Evolutionary conservation across 495 filamentous ascomycete species (phyloP), one percentile per base, ranked within the genome.

Genomic region (Cairneyella variabilis): DNA sequence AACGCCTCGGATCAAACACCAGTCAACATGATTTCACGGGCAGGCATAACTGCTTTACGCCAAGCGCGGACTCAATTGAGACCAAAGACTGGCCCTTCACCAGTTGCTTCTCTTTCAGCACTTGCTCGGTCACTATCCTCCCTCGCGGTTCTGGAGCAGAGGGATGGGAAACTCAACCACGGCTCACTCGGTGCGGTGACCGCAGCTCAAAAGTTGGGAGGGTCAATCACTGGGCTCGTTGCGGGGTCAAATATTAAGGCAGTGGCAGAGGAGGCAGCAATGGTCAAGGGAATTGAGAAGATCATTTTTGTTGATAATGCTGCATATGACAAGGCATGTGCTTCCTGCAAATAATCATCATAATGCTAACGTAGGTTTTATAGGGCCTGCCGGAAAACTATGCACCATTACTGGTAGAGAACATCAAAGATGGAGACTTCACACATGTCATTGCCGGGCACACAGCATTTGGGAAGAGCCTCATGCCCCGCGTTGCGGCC

Each of bases 381-480:
- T 28, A 96, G 91, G 88, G 89, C 22, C 80, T 98, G 3, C 85
- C 93, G 22, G 93, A 98, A 73, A 98, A 91, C 76, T 97, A 77
- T 64, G 92, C 92, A n/a, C 88, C 91, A 34, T 73, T 98, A 25
- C 77, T 98, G 17, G 88, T 88, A 22, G 90, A 96, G 70, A 98
- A 97, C 69, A 88, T 98, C 70, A 93, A 95, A 77, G 89, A 91
- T 63, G 89, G 86, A 55, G 86, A 83, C 57, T 97, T 83, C 71
- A 96, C 91, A 55, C 93, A 98, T 66, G 80, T 97, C 47, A 76
- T 97, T 51, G 85, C 86, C 21, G 86, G 85, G 34, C 90, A 96
- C 76, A 95, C 92, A 16, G 95, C 93, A 6, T 98, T 98, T 67
- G 93, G 95, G 55, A 98, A 98, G 82, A 91, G 86, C 67, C 71